Evolutionary conservation across 495 filamentous ascomycete species (phyloP), one percentile per base, ranked within the genome.

Genomic region (Penicillium manginii): DNA sequence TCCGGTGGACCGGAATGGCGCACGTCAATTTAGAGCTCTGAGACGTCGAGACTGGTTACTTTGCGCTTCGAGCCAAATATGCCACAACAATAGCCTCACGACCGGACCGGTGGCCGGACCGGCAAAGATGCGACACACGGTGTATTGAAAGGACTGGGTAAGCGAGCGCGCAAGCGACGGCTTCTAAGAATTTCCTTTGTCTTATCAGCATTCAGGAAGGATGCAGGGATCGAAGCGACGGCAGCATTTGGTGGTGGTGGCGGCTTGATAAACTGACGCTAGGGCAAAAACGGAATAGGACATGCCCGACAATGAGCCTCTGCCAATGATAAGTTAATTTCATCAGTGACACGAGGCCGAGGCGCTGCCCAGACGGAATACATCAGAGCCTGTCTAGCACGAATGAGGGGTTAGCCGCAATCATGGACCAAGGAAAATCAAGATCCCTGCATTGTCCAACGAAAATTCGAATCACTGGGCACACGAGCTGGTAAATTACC

Each of bases 1-100:
- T 22, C 59, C 53, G 59, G 53, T 48, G 39, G 59, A 56, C 52
- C 47, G 48, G 49, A 19, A 61, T 42, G 33, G 15, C 11, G 21
- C 10, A 47, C 26, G 18, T 26, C 11, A 21, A 19, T 8, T 23
- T n/a, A 45, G 14, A 2, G 2, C 15, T 47, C 18, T 23, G 21
- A 19, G 45, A 47, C 15, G 18, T 26, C 3, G 21, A 47, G 45
- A 22, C 45, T 47, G 45, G 45, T 10, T 47, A n/a, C 45, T 23
- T 22, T 47, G 40, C 15, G 15, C 15, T 39, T 39, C 35, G 15
- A n/a, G 35, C 2, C 15, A 12, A 37, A 39, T 8, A n/a, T 12
- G 12, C 35, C 35, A 14, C 15, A 4, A n/a, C 15, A 9, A 17
- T 43, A 17, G 40, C 17, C 12, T 17, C 15, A 43, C 40, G n/a